Conservation (phyloP, 2,329 filamentous ascomycete species). For the Akanthomyces dipterigenus region DNA sequence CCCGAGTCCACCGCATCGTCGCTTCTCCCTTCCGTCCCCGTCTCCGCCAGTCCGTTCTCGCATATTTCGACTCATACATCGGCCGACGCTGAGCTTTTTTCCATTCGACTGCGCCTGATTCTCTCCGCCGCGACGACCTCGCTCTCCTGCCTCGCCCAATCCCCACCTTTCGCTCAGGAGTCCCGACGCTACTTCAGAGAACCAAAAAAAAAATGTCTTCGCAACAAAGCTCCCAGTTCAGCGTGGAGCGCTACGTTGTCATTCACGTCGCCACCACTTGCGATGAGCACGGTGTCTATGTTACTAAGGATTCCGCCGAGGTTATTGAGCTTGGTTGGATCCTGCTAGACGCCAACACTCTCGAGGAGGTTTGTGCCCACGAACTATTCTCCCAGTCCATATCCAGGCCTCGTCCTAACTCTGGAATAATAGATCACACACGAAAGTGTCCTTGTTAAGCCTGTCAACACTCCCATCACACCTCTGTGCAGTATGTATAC, state of each 20-base stretch:
- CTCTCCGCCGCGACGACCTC: conserved; percentile 6
- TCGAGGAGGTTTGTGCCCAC: conserved; percentile 69
- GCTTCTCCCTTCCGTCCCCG: neutral
- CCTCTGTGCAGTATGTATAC: conserved; percentile 88
- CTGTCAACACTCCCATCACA: conserved; percentile 97
- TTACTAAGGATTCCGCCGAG: conserved; percentile 98
- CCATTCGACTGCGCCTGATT: neutral
- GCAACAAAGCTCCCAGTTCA: conserved; percentile 48
- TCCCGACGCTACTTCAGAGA: conserved; percentile 17
- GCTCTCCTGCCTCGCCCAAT: conserved; percentile 12
- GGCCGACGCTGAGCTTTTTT: conserved; percentile 15
- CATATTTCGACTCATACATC: conserved; percentile 11
- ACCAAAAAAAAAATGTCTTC: conserved; percentile 30
- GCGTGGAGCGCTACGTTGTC: conserved; percentile 93
- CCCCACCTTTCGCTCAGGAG: conserved; percentile 16
- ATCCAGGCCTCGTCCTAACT: neutral
- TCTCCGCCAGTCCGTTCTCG: too few relatives aligned
- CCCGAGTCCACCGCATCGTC: neutral
- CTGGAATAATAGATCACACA: conserved; percentile 65
- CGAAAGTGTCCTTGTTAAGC: conserved; percentile 95
- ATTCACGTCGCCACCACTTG: conserved; percentile 98
- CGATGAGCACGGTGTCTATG: conserved; percentile 98
- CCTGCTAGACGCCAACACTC: conserved; percentile 80
- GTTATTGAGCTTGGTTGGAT: conserved; percentile 99
- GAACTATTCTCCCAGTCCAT: neutral